These are phyloP conservation scores for Epichloe gansuensis DNA, from an alignment of 2,329 filamentous ascomycete genomes.

Conservation along the genomic window DNA sequence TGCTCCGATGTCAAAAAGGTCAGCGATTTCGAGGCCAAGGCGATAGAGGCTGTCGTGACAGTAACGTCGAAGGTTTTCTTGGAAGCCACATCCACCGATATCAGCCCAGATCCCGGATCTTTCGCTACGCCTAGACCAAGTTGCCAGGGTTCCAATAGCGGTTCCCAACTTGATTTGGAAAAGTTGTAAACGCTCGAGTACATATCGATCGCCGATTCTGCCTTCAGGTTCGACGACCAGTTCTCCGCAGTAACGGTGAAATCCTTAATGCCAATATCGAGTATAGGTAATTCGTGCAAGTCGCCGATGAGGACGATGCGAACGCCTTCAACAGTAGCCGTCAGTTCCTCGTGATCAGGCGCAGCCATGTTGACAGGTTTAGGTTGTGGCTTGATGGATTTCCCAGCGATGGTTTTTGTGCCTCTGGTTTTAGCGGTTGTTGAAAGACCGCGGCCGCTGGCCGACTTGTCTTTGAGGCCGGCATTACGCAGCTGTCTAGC, in stretches of 20 bases:
- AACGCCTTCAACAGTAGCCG: constrained; percentile 76
- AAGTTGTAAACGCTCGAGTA: constrained; percentile 99
- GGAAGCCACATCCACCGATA: constrained; percentile 78
- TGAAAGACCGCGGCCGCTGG: constrained; percentile 43
- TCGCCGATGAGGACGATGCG: constrained; percentile 92
- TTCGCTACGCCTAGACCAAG: constrained; percentile 82
- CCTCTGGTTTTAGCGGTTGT: constrained; percentile 34
- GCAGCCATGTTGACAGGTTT: constrained; percentile 6
- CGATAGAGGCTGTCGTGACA: constrained; percentile 85
- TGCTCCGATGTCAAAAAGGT: constrained; percentile 76
- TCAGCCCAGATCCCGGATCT: constrained; percentile 58
- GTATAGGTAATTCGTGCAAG: constrained; percentile 83
- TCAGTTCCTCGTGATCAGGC: constrained; percentile 57
- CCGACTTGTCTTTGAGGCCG: constrained; percentile 41
- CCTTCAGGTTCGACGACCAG: constrained; percentile 81
- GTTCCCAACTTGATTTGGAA: constrained; percentile 97
- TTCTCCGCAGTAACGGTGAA: constrained; percentile 78
- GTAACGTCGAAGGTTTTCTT: constrained; percentile 87
- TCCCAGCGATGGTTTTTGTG: constrained; percentile 23
- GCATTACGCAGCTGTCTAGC: constrained; percentile 39
- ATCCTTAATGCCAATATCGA: constrained; percentile 86
- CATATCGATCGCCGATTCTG: constrained; percentile 81
- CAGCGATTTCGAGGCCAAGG: constrained; percentile 82
- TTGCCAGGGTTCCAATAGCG: constrained; percentile 90
- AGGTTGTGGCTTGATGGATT: constrained; percentile 13